phyloP scores from a whole-genome alignment of 441 rosid genomes.

The Croton setiger region DNA sequence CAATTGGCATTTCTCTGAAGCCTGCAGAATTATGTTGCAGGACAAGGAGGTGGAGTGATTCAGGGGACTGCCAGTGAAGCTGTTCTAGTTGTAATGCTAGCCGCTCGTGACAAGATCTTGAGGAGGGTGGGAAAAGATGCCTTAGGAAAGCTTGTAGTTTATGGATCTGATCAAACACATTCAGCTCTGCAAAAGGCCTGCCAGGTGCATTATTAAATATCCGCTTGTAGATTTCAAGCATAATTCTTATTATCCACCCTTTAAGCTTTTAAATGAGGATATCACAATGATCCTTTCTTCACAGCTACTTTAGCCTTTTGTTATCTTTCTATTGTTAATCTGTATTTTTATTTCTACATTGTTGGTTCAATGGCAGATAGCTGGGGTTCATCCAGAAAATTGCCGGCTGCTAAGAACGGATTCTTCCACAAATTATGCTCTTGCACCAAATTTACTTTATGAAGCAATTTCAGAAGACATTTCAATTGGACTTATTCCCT shows the following conservation, averaged over 20 bases:
- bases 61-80: constrained; percentile 95
- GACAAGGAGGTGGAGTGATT: constrained; percentile 85
- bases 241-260: neutral
- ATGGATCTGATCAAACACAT: constrained; percentile 90
- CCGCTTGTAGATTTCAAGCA: neutral
- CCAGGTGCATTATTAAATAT: constrained; percentile 44
- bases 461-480: constrained; percentile 60
- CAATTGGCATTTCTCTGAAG: constrained; percentile 6
- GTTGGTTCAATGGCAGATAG: constrained; percentile 48
- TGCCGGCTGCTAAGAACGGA: constrained; percentile 62
- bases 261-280: neutral
- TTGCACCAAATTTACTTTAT: constrained; percentile 49
- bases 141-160: constrained; percentile 67
- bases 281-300: neutral
- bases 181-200: constrained; percentile 80
- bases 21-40: constrained; percentile 37
- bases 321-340: neutral
- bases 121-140: constrained; percentile 45
- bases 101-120: constrained; percentile 66
- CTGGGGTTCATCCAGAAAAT: constrained; percentile 69
- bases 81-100: constrained; percentile 63
- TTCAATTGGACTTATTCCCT: constrained; percentile 64
- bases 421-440: constrained; percentile 60
- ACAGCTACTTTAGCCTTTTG: neutral
- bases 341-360: constrained; percentile 3